Percentiles rank a stretch among this genome's conserved stretches.
phyloP scores from a whole-genome alignment of 768 basidiomycete species.

The Lentinus tigrinus region DNA sequence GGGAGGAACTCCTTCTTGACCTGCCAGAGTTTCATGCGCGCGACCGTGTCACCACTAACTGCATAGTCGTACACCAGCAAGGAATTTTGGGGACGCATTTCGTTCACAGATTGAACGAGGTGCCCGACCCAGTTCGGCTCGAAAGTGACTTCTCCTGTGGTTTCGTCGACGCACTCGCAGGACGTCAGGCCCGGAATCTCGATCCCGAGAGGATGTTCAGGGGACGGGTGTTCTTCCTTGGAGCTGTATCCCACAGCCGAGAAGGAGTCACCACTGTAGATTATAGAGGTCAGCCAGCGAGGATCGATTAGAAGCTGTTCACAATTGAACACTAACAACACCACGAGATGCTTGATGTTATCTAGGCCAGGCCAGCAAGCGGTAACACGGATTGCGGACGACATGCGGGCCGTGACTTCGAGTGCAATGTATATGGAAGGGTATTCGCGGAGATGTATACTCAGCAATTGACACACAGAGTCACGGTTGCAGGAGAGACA shows the following conservation, averaged over 20 bases:
- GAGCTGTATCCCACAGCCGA: constrained; percentile 34
- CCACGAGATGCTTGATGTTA: constrained; percentile 41
- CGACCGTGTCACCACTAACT: constrained; percentile 44
- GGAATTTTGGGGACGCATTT: constrained; percentile 10
- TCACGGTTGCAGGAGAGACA: too few relatives aligned
- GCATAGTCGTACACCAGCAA: constrained; percentile 60
- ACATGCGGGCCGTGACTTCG: neutral
- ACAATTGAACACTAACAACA: constrained; percentile 48
- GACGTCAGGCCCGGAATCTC: constrained; percentile 45
- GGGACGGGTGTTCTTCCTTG: constrained; percentile 27
- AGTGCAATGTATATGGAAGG: too few relatives aligned
- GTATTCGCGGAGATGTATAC: too few relatives aligned
- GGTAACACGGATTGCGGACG: neutral
- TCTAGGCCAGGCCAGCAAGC: constrained; percentile 42
- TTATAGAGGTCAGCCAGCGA: constrained; percentile 36
- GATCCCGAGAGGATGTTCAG: constrained; percentile 45
- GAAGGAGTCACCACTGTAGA: constrained; percentile 59
- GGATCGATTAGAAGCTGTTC: too few relatives aligned
- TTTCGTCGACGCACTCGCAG: constrained; percentile 57
- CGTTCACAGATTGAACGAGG: constrained; percentile 31
- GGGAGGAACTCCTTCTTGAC: constrained; percentile 39
- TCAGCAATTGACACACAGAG: too few relatives aligned
- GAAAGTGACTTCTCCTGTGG: constrained; percentile 39
- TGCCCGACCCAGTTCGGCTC: constrained; percentile 64
- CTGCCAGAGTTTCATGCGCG: constrained; percentile 29